Percentiles rank a stretch among this genome's conserved stretches.
phyloP scores from a whole-genome alignment of 2,329 filamentous ascomycete genomes.

The Penicillium aurantiogriseum region DNA sequence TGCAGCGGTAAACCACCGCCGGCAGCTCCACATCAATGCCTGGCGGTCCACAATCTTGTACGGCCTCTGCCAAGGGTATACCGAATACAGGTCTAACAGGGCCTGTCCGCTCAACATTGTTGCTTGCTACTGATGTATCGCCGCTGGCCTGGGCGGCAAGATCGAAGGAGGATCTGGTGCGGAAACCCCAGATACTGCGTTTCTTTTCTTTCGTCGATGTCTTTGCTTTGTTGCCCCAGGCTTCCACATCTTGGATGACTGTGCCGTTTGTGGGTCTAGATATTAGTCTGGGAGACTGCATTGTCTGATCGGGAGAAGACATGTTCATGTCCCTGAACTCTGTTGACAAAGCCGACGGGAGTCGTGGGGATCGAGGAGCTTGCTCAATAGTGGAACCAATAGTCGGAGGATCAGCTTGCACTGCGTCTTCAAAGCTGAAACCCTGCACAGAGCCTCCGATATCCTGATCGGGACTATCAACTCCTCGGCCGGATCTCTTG shows the following conservation, averaged over 20 bases:
- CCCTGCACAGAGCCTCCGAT: conserved; percentile 42
- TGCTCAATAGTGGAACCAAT: conserved; percentile 45
- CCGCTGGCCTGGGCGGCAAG: conserved; percentile 41
- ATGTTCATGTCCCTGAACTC: conserved; percentile 31
- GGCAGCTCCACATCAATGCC: conserved; percentile 76
- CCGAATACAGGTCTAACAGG: conserved; percentile 76
- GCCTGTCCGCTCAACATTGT: conserved; percentile 50
- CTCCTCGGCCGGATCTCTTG: conserved; percentile 34
- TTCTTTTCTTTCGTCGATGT: conserved; percentile 76
- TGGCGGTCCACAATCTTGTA: conserved; percentile 70
- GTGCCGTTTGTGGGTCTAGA: conserved; percentile 82
- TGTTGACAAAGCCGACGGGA: conserved; percentile 28
- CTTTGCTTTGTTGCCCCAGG: conserved; percentile 77
- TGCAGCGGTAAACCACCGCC: conserved; percentile 90
- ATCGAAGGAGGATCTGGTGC: conserved; percentile 69
- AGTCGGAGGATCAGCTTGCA: conserved; percentile 58
- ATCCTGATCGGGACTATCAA: conserved; percentile 42
- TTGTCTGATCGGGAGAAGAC: conserved; percentile 29
- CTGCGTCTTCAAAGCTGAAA: conserved; percentile 57
- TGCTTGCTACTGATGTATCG: conserved; percentile 47
- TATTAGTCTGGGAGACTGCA: conserved; percentile 57
- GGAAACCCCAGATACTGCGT: conserved; percentile 64
- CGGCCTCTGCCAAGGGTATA: conserved; percentile 78
- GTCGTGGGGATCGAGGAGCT: conserved; percentile 35
- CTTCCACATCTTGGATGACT: conserved; percentile 76